Percentiles rank a stretch among this genome's conserved stretches.
These are phyloP conservation scores for Venturia effusa DNA, from an alignment of 2,329 filamentous ascomycete genomes.

Conservation along the genomic window DNA sequence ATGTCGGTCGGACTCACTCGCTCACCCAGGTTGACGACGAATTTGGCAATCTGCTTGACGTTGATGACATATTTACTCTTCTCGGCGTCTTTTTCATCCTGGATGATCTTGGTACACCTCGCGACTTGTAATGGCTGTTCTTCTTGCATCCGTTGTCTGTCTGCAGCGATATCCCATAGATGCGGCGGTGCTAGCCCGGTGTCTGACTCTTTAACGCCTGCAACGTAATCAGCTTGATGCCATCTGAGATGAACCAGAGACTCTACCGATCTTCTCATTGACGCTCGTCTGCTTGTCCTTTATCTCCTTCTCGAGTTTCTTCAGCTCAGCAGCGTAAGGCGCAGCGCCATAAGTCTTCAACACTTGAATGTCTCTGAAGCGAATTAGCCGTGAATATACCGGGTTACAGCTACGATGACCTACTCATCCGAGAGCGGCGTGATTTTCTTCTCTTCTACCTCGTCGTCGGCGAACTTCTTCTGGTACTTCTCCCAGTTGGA, in stretches of 20 bases:
- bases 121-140: slow-evolving; percentile 97
- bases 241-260: background rate
- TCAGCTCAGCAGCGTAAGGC: slow-evolving; percentile 84
- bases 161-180: slow-evolving; percentile 96
- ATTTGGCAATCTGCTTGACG: slow-evolving; percentile 99
- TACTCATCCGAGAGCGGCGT: slow-evolving; percentile 94
- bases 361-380: slow-evolving; percentile 85
- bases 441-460: slow-evolving; percentile 99
- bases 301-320: slow-evolving; percentile 98
- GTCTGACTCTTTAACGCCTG: slow-evolving; percentile 61
- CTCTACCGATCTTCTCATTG: slow-evolving; percentile 84
- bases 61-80: slow-evolving; percentile 99
- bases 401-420: slow-evolving; percentile 24
- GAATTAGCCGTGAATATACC: slow-evolving; percentile 21
- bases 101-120: slow-evolving; percentile 97
- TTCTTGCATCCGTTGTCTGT: slow-evolving; percentile 96
- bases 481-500: slow-evolving; percentile 97
- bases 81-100: slow-evolving; percentile 86
- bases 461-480: slow-evolving; percentile 94
- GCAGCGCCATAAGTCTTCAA: slow-evolving; percentile 98
- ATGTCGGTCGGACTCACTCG: slow-evolving; percentile 97
- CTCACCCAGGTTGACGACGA: slow-evolving; percentile 94
- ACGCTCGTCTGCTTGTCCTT: slow-evolving; percentile 98
- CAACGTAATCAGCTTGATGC: background rate
- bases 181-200: slow-evolving; percentile 96